Conservation (phyloP, 2,329 filamentous ascomycete species). For the Aspergillus oerlinghausenensis region DNA sequence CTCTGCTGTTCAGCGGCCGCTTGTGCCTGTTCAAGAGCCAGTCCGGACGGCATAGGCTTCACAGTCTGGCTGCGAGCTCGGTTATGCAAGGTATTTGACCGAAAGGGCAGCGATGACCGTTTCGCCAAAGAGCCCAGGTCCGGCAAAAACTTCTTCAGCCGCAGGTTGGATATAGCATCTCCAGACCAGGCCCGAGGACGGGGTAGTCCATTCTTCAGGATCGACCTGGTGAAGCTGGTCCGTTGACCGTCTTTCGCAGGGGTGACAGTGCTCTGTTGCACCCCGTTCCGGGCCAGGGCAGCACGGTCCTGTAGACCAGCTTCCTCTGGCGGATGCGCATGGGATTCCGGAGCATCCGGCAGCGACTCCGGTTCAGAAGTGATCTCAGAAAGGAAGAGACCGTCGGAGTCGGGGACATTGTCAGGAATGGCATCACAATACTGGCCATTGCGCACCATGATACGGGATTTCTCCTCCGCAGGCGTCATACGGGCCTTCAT, state of each 20-base stretch:
- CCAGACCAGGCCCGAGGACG: slow-evolving; percentile 35
- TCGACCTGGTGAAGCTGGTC: slow-evolving; percentile 30
- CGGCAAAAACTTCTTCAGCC: slow-evolving; percentile 33
- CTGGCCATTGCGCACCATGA: slow-evolving; percentile 47
- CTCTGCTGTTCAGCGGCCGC: slow-evolving; percentile 3
- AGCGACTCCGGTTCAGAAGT: slow-evolving; percentile 31
- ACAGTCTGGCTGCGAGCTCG: slow-evolving; percentile 28
- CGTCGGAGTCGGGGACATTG: slow-evolving; percentile 25
- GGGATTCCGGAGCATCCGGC: background rate
- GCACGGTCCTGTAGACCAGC: background rate
- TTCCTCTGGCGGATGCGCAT: too few relatives aligned
- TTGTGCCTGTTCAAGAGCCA: slow-evolving; percentile 16
- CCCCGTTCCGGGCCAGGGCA: background rate
- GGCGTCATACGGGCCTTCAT: slow-evolving; percentile 55
- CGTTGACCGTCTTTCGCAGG: slow-evolving; percentile 20
- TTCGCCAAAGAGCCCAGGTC: slow-evolving; percentile 29
- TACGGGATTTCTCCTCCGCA: slow-evolving; percentile 55
- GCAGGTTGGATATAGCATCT: slow-evolving; percentile 22
- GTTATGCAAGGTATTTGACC: slow-evolving; percentile 19
- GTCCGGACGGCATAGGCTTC: slow-evolving; percentile 11
- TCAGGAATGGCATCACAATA: slow-evolving; percentile 43
- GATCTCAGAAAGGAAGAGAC: slow-evolving; percentile 26
- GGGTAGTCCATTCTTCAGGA: slow-evolving; percentile 31
- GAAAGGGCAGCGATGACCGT: slow-evolving; percentile 28
- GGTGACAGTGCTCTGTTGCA: slow-evolving; percentile 12